These are phyloP conservation scores for Magnaporthiopsis rhizophila DNA, from an alignment of 2,329 filamentous ascomycete genomes.

Conservation along the genomic window DNA sequence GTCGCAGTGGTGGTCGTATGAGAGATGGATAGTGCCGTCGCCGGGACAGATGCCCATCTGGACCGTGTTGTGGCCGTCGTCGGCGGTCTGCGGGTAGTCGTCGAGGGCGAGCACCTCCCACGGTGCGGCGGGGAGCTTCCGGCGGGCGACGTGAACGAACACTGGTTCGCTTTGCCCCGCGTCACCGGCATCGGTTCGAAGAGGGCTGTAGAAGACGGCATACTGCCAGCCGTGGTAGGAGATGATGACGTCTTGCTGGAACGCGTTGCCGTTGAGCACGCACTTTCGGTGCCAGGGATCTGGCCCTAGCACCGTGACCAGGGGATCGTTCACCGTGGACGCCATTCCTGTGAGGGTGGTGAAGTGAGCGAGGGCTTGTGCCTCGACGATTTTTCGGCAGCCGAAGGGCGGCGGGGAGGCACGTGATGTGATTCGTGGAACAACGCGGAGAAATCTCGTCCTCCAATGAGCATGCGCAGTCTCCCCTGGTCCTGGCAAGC, in stretches of 20 bases:
- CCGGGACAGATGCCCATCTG: constrained; percentile 40
- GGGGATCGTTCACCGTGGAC: constrained; percentile 19
- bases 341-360: background rate
- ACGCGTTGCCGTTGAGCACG: constrained; percentile 37
- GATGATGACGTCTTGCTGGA: constrained; percentile 39
- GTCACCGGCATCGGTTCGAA: background rate
- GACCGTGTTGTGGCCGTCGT: constrained; percentile 46
- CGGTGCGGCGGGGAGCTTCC: constrained; percentile 28
- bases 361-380: too few relatives aligned
- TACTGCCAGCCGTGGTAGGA: constrained; percentile 41
- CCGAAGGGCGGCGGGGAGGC: too few relatives aligned
- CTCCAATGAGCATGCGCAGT: background rate
- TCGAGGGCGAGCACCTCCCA: constrained; percentile 40
- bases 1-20: constrained; percentile 43
- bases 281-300: constrained; percentile 27
- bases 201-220: constrained; percentile 32
- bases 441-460: background rate
- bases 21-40: constrained; percentile 44
- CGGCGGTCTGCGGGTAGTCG: constrained; percentile 40
- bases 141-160: constrained; percentile 36
- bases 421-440: background rate
- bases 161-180: constrained; percentile 22
- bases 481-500: too few relatives aligned
- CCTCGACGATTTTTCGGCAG: too few relatives aligned
- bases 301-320: constrained; percentile 23